Evolutionary conservation across 2,329 filamentous ascomycete species (phyloP), one percentile per base, ranked within the genome.

Genomic region (Fusarium nematophilum): DNA sequence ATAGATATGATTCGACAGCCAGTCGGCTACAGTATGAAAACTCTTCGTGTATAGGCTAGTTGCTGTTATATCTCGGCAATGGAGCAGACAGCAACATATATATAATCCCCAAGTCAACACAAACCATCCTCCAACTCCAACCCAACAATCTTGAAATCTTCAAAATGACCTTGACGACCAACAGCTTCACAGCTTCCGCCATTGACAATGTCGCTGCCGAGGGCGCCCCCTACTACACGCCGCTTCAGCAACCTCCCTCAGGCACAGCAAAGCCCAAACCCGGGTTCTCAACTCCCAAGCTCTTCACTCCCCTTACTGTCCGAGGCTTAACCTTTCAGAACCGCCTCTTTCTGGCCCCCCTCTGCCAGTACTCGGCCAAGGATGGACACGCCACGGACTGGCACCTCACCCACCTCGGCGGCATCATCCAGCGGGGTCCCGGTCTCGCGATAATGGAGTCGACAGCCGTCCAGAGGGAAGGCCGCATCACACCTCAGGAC

Each of bases 401-500:
- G 88, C 90, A 92, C 70, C 70, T 89, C 38, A 85, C 89, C 3
- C 90, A 92, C 65, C 76, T 91, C n/a, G 90, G 90, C 8, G 88
- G 88, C 18, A 91, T 92, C 55, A 79, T 89, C 21, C 82, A 86
- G 65, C 85, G 89, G 4, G 90, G 90, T 0, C 61, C 90, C 0
- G 89, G 88, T 0, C 72, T 92, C 2, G 71, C 86, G 5, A 81
- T 90, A 42, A 77, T 90, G 14, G 90, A 93, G 75, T 88, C 89
- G 2, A 90, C 89, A 0, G 80, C 85, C 3, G 87, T 92, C 0
- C 78, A 83, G 4, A 74, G 86, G 0, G 80, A 88, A 61, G 90
- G 90, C 9, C 82, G 90, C n/a, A 92, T 92, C 75, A 90, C 90
- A 0, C 90, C 89, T 0, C 80, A 90, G 64, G 88, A 90, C 64